A percentile compares a stretch with the other conserved stretches of the same genome.
Evolutionary conservation across 2,329 filamentous ascomycete species (phyloP).

Genomic region (Purpureocillium lavendulum): DNA sequence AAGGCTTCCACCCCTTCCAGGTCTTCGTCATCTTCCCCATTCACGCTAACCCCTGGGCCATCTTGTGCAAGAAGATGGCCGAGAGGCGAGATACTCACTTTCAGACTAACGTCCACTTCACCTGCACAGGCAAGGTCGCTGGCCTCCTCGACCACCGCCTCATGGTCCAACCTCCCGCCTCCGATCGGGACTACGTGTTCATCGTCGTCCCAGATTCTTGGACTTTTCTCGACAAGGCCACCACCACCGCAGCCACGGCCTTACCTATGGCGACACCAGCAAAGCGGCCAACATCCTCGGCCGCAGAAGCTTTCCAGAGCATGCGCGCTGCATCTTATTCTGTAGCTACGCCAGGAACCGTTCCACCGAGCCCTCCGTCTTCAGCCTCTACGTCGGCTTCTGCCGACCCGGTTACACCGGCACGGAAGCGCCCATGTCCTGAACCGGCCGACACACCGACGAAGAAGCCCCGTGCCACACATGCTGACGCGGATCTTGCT

Average conservation of each 20-base stretch:
- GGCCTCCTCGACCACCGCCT: background rate
- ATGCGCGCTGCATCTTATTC: no score
- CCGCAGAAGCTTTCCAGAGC: no score
- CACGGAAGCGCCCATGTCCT: slow-evolving; percentile 1
- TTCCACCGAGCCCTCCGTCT: slow-evolving; percentile 1
- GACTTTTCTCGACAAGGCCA: slow-evolving; percentile 1
- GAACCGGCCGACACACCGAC: slow-evolving; percentile 1
- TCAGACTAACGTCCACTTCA: background rate
- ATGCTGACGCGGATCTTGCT: no score
- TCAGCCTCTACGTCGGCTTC: background rate
- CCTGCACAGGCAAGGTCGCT: background rate
- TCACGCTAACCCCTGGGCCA: background rate
- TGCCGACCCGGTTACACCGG: no score
- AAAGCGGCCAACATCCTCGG: slow-evolving; percentile 3
- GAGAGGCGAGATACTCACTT: background rate
- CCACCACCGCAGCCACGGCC: background rate
- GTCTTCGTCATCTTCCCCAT: background rate
- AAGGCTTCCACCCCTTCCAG: background rate
- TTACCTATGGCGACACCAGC: background rate
- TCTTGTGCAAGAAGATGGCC: background rate
- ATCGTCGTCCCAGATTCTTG: background rate
- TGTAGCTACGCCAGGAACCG: no score
- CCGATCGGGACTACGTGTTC: background rate
- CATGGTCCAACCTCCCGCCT: background rate
- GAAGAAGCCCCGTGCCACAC: background rate